A percentile compares a stretch with the other conserved stretches of the same genome.
Evolutionary conservation across 2,329 filamentous ascomycete species (phyloP).

Genomic region (Diaporthe sp.): DNA sequence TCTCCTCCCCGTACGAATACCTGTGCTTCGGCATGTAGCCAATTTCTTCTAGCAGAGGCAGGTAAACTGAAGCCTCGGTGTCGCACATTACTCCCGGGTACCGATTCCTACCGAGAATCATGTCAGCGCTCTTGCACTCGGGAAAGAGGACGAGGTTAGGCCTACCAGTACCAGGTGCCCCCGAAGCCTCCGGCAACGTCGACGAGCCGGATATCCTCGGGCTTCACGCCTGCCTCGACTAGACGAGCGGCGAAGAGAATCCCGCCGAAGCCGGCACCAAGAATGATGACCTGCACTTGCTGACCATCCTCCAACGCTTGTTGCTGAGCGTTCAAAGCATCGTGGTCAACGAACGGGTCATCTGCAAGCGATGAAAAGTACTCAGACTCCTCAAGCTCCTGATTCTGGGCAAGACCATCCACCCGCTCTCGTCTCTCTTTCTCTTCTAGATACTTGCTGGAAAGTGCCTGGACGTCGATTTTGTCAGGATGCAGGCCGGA

Average conservation of each 20-base stretch:
- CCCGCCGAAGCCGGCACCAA: constrained; percentile 50
- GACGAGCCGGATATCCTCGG: constrained; percentile 52
- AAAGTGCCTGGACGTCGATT: constrained; percentile 10
- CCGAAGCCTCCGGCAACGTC: constrained; percentile 57
- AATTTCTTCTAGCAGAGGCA: constrained; percentile 70
- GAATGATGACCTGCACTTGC: constrained; percentile 36
- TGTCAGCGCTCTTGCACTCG: neutral
- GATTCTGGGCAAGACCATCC: constrained; percentile 47
- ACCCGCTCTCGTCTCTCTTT: constrained; percentile 46
- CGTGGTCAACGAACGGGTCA: constrained; percentile 50
- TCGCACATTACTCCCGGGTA: constrained; percentile 66
- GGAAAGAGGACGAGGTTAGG: neutral
- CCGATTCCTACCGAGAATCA: constrained; percentile 44
- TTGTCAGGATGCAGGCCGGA: neutral
- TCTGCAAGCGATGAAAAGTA: constrained; percentile 40
- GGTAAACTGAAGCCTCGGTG: constrained; percentile 68
- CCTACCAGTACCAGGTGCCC: constrained; percentile 61
- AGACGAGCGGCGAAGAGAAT: constrained; percentile 48
- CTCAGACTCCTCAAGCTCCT: constrained; percentile 41
- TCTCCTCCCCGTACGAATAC: constrained; percentile 48
- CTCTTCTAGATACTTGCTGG: constrained; percentile 47
- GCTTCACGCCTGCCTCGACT: constrained; percentile 46
- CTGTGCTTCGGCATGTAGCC: constrained; percentile 65
- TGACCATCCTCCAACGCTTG: constrained; percentile 1
- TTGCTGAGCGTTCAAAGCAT: constrained; percentile 41